Evolutionary conservation across 257 asterid species (phyloP).

Genomic region (Buddleja alternifolia): DNA sequence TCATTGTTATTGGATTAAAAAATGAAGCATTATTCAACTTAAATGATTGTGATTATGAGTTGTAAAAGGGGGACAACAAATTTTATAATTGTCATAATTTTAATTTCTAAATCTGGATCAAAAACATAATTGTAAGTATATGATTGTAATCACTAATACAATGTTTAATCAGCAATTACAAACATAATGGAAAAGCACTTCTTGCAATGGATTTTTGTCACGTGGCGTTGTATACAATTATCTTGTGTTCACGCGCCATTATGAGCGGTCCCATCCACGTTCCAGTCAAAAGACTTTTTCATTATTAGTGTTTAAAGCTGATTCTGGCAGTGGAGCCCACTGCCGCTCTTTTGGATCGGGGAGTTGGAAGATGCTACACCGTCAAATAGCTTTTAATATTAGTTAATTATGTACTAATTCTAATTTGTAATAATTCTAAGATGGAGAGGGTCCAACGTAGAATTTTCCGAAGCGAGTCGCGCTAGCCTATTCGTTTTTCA

Average conservation of each 20-base stretch:
- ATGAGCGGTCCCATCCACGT: slow-evolving; percentile 36
- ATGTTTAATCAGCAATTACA: too few relatives aligned
- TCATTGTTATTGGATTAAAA: not conserved
- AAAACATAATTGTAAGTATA: slow-evolving; percentile 13
- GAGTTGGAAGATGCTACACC: not conserved
- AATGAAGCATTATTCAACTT: not conserved
- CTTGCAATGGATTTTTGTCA: slow-evolving; percentile 31
- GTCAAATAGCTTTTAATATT: not conserved
- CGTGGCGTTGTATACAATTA: slow-evolving; percentile 26
- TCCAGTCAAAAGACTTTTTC: slow-evolving; percentile 32
- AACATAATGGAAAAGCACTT: slow-evolving; percentile 8
- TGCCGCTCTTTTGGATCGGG: not conserved
- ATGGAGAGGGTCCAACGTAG: too few relatives aligned
- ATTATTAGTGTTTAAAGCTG: not conserved
- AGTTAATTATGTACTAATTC: too few relatives aligned
- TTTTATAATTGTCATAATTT: not conserved
- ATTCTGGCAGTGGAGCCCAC: slow-evolving; percentile 33
- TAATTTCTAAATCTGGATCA: not conserved
- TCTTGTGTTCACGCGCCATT: slow-evolving; percentile 32
- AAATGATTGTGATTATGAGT: slow-evolving; percentile 21
- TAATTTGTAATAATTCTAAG: too few relatives aligned
- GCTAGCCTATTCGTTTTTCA: too few relatives aligned
- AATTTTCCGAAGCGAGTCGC: too few relatives aligned
- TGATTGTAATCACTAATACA: not conserved
- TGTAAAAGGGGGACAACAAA: not conserved